phyloP scores from a whole-genome alignment of 2,329 filamentous ascomycete genomes.

The Ascochyta pisi region DNA sequence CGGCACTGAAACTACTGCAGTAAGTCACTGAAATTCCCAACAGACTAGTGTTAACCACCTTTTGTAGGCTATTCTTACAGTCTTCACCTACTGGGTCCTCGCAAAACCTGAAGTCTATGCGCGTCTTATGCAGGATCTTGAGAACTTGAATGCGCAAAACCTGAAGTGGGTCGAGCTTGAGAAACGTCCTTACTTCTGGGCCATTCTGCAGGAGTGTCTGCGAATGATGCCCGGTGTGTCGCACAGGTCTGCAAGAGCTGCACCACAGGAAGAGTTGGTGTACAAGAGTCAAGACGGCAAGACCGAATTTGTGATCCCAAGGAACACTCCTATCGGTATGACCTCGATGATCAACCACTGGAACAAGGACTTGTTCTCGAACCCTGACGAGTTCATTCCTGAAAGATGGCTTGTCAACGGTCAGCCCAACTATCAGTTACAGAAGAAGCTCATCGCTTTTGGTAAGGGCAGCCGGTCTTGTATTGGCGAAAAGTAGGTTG shows the following conservation, averaged over 20 bases:
- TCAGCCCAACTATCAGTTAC: slow-evolving; percentile 26
- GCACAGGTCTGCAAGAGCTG: slow-evolving; percentile 29
- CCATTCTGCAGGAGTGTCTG: slow-evolving; percentile 44
- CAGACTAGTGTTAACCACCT: background rate
- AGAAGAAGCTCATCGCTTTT: slow-evolving; percentile 36
- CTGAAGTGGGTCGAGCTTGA: slow-evolving; percentile 34
- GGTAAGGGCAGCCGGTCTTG: slow-evolving; percentile 40
- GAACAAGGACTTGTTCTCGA: slow-evolving; percentile 42
- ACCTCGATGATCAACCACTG: slow-evolving; percentile 42
- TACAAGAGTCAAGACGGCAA: slow-evolving; percentile 29
- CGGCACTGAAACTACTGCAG: slow-evolving; percentile 36
- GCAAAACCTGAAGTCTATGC: slow-evolving; percentile 33
- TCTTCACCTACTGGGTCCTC: slow-evolving; percentile 45
- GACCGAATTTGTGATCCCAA: slow-evolving; percentile 32
- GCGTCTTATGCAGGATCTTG: slow-evolving; percentile 31
- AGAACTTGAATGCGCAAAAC: slow-evolving; percentile 18
- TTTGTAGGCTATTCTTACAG: slow-evolving; percentile 36
- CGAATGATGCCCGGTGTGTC: slow-evolving; percentile 44
- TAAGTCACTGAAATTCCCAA: slow-evolving; percentile 11
- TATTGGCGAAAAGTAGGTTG: slow-evolving; percentile 40
- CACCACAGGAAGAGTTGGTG: slow-evolving; percentile 29
- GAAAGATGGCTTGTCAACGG: slow-evolving; percentile 44
- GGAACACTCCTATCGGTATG: slow-evolving; percentile 39
- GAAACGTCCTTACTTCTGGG: slow-evolving; percentile 42
- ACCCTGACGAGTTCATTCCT: slow-evolving; percentile 38